A percentile compares a stretch with the other conserved stretches of the same genome.
Evolutionary conservation across 2,329 filamentous ascomycete genomes (phyloP).

Genomic region (Polychaeton citri): DNA sequence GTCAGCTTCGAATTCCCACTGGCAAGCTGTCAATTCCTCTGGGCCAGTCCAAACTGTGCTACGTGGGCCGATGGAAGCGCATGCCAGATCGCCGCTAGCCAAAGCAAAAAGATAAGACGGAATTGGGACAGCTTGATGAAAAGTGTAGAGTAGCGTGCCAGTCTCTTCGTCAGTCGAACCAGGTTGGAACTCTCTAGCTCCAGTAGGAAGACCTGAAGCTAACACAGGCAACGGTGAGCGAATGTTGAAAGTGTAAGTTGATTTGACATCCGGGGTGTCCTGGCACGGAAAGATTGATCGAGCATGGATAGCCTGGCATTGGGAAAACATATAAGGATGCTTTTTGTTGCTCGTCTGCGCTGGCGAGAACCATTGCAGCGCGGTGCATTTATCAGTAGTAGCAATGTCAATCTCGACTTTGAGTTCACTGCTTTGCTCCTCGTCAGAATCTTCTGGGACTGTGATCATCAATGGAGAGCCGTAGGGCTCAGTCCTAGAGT

Average conservation of each 20-base stretch:
- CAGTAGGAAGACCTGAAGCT: conserved; percentile 62
- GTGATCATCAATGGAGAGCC: conserved; percentile 56
- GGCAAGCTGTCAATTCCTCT: conserved; percentile 68
- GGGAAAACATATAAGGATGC: conserved; percentile 94
- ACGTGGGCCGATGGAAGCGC: conserved; percentile 72
- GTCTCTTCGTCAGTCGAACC: conserved; percentile 37
- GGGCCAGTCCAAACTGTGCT: conserved; percentile 79
- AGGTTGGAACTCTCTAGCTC: conserved; percentile 37
- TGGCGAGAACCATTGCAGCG: conserved; percentile 87
- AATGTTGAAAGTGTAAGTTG: conserved; percentile 82
- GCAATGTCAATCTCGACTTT: conserved; percentile 35
- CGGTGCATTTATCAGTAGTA: conserved; percentile 80
- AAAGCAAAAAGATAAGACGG: conserved; percentile 92
- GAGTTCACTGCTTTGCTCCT: conserved; percentile 19
- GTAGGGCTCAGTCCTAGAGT: conserved; percentile 56
- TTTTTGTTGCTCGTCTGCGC: conserved; percentile 92
- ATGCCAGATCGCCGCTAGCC: conserved; percentile 69
- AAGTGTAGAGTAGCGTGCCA: conserved; percentile 57
- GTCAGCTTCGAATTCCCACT: conserved; percentile 83
- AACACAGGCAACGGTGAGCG: conserved; percentile 80
- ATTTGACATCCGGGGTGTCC: conserved; percentile 94
- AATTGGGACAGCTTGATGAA: conserved; percentile 84
- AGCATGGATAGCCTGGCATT: conserved; percentile 93
- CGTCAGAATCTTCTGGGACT: conserved; percentile 25
- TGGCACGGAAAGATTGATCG: conserved; percentile 92